These are phyloP conservation scores for Chaetomium strumarium DNA, from an alignment of 2,329 filamentous ascomycete species.

Conservation along the genomic window DNA sequence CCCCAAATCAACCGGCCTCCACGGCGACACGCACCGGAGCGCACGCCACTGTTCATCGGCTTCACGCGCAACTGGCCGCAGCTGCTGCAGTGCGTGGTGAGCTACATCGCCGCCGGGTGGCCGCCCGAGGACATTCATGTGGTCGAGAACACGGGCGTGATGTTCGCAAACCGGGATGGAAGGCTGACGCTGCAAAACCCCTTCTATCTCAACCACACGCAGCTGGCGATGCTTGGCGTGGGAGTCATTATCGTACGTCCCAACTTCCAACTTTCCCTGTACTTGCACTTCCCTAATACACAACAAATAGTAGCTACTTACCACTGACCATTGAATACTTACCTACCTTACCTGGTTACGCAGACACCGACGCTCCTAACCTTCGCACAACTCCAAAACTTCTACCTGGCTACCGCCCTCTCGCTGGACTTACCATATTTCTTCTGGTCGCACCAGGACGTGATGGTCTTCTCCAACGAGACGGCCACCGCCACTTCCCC, in stretches of 20 bases:
- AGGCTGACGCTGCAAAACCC: slow-evolving; percentile 45
- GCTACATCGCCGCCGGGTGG: slow-evolving; percentile 51
- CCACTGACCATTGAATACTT: background rate
- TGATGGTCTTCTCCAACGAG: slow-evolving; percentile 41
- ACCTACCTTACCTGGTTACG: background rate
- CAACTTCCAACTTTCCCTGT: background rate
- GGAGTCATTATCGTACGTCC: slow-evolving; percentile 38
- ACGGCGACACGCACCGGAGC: slow-evolving; percentile 30
- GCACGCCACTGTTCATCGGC: slow-evolving; percentile 41
- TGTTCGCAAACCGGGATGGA: slow-evolving; percentile 41
- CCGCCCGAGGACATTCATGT: slow-evolving; percentile 48
- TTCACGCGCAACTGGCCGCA: slow-evolving; percentile 49
- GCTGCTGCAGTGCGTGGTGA: slow-evolving; percentile 46
- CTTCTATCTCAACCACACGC: slow-evolving; percentile 48
- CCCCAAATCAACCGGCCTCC: slow-evolving; percentile 32
- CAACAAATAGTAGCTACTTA: too few relatives aligned
- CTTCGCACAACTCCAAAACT: slow-evolving; percentile 51
- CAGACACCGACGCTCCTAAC: slow-evolving; percentile 45
- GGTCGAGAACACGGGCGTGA: slow-evolving; percentile 50
- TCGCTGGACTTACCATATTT: slow-evolving; percentile 41
- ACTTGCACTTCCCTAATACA: too few relatives aligned
- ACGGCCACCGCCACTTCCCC: slow-evolving; percentile 30
- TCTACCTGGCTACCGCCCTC: slow-evolving; percentile 36
- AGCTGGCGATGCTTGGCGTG: slow-evolving; percentile 43
- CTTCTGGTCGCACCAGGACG: slow-evolving; percentile 51